These are phyloP conservation scores for Sarcodon aspratus DNA, from an alignment of 768 basidiomycete genomes.

Conservation along the genomic window DNA sequence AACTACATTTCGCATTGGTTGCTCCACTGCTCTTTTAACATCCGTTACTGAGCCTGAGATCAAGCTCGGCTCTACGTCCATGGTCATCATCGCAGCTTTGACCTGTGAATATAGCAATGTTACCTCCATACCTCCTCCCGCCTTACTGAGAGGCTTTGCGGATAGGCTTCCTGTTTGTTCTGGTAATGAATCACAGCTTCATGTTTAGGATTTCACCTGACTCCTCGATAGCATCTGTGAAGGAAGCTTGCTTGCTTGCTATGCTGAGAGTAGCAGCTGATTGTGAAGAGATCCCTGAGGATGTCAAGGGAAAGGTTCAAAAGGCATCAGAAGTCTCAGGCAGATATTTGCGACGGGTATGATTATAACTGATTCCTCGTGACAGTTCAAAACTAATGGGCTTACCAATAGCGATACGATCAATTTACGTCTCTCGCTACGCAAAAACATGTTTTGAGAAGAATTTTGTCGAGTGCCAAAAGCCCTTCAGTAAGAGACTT, in stretches of 20 bases:
- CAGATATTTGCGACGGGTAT: constrained; percentile 48
- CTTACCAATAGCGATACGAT: constrained; percentile 45
- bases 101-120: constrained; percentile 48
- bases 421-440: constrained; percentile 46
- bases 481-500: constrained; percentile 42
- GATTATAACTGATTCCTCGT: constrained; percentile 3
- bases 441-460: constrained; percentile 31
- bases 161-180: constrained; percentile 26
- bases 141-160: constrained; percentile 36
- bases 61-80: constrained; percentile 36
- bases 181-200: constrained; percentile 23
- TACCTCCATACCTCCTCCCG: constrained; percentile 36
- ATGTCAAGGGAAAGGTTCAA: constrained; percentile 30
- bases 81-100: constrained; percentile 59
- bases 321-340: constrained; percentile 32
- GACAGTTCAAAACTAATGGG: neutral
- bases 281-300: constrained; percentile 40
- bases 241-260: constrained; percentile 60
- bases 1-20: constrained; percentile 24
- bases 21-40: constrained; percentile 21
- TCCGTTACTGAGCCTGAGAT: constrained; percentile 26
- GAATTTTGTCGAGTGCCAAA: constrained; percentile 34
- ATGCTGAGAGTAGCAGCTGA: constrained; percentile 59
- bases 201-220: neutral
- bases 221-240: constrained; percentile 45